Evolutionary conservation across 257 asterid genomes (phyloP), one percentile per base, ranked within the genome.

Genomic region (Thymus quinquecostatus): DNA sequence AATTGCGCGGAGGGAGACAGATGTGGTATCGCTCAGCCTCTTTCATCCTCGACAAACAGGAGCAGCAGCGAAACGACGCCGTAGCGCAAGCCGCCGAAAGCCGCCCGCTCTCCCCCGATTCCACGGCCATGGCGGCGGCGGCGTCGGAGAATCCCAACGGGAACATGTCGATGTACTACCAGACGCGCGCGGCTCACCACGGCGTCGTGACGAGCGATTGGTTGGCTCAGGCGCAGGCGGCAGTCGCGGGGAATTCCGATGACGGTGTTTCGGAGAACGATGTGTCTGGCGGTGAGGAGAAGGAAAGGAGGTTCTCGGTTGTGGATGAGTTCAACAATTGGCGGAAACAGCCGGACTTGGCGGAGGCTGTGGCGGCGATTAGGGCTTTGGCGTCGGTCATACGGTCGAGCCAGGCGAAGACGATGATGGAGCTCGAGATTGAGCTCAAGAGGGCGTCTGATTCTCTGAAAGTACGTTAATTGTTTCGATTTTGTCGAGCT

Each of bases 291-390:
- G 87, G 58, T 1, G 85, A 74, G 60, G 85, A 62, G 58, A 85
- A 79, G 7, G 76, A 64, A 10, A 82, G 77, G 85, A 74, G 66
- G 8, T 80, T 85, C 30, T 82, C 86, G 61, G 97, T 91, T 80
- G 88, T 91, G 75, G 97, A 83, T 55, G 97, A 91, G 80, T 94
- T 91, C 10, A 86, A 94, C 72, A 85, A 73, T 45, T 94, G 97
- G 99, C 81, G 99, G 73, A 88, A 86, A 64, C 97, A 86, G 80
- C 96, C 97, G 27, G 95, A 94, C 47, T 79, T 94, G 88, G 99
- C 97, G 50, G 99, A 94, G 85, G 99, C 99, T 11, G 99, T 94
- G 69, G 99, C 99, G 4, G 99, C 97, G 30, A 94, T 89, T 73
- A 87, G 95, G 92, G 95, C 99, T 77, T 82, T 94, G 87, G 97